phyloP scores from a whole-genome alignment of 306 rosid species.

The Luffa acutangula region DNA sequence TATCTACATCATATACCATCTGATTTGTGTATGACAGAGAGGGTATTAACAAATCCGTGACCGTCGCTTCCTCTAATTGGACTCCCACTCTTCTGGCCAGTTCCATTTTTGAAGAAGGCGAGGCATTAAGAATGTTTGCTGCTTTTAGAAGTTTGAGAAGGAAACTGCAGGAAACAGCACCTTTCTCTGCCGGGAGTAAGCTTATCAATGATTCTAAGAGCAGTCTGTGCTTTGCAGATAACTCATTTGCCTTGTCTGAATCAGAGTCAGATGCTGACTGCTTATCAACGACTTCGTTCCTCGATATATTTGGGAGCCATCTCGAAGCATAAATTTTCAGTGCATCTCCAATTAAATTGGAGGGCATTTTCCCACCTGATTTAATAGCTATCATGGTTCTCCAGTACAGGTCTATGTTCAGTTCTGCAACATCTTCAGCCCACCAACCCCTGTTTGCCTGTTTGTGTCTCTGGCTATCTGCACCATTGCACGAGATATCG shows the following conservation, averaged over 20 bases:
- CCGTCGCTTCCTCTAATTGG: constrained; percentile 81
- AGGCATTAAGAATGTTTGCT: constrained; percentile 76
- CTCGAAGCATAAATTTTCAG: constrained; percentile 75
- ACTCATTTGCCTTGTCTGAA: constrained; percentile 37
- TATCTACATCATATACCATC: constrained; percentile 60
- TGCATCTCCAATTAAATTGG: constrained; percentile 74
- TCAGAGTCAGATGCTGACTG: constrained; percentile 37
- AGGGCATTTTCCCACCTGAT: constrained; percentile 59
- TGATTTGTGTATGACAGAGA: constrained; percentile 35
- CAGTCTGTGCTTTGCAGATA: constrained; percentile 55
- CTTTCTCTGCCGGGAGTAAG: constrained; percentile 80
- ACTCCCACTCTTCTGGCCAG: constrained; percentile 67
- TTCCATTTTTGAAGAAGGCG: constrained; percentile 73
- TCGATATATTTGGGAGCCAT: constrained; percentile 70
- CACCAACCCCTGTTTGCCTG: constrained; percentile 74
- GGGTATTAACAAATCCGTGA: constrained; percentile 69
- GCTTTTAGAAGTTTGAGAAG: constrained; percentile 77
- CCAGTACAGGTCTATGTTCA: constrained; percentile 90
- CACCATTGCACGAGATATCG: constrained; percentile 66
- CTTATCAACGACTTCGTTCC: constrained; percentile 21
- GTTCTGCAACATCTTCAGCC: constrained; percentile 93
- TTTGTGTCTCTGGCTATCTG: constrained; percentile 45
- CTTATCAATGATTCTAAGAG: constrained; percentile 83
- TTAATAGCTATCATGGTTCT: constrained; percentile 82
- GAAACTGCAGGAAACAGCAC: constrained; percentile 80